These are phyloP conservation scores for Penicillium canescens DNA, from an alignment of 495 filamentous ascomycete species.

Conservation along the genomic window DNA sequence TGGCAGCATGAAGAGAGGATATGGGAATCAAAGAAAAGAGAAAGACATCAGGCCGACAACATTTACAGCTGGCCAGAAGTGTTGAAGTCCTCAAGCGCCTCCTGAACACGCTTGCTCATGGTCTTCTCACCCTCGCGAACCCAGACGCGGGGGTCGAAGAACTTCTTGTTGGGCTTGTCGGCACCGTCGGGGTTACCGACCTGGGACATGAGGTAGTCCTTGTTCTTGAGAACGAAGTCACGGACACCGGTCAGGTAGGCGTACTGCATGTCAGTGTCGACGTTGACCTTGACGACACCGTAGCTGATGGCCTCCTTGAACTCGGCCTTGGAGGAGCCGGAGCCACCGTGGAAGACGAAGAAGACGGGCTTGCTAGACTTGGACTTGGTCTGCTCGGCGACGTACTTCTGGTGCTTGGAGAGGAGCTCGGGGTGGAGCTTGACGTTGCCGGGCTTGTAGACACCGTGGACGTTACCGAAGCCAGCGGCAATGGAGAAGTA, in stretches of 20 bases:
- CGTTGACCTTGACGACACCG: slow-evolving; percentile 94
- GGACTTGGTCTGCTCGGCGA: slow-evolving; percentile 68
- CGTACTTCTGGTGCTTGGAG: slow-evolving; percentile 88
- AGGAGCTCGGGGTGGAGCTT: slow-evolving; percentile 92
- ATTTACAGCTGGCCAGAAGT: slow-evolving; percentile 80
- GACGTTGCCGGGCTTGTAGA: slow-evolving; percentile 99
- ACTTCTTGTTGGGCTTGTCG: slow-evolving; percentile 99
- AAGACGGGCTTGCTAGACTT: slow-evolving; percentile 88
- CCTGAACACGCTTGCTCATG: slow-evolving; percentile 79
- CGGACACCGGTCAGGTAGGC: slow-evolving; percentile 89
- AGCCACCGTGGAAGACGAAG: slow-evolving; percentile 99
- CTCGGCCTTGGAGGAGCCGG: slow-evolving; percentile 85
- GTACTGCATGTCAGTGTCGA: slow-evolving; percentile 74
- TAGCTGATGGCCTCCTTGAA: slow-evolving; percentile 83
- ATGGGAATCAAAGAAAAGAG: slow-evolving; percentile 8
- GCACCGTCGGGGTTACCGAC: slow-evolving; percentile 95
- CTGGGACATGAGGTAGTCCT: slow-evolving; percentile 83
- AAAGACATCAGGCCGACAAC: slow-evolving; percentile 3
- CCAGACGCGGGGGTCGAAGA: slow-evolving; percentile 76
- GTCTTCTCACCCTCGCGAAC: slow-evolving; percentile 97
- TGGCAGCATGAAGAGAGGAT: slow-evolving; percentile 18
- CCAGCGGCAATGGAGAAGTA: slow-evolving; percentile 98
- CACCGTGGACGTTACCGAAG: slow-evolving; percentile 98
- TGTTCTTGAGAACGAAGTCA: slow-evolving; percentile 90
- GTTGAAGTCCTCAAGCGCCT: slow-evolving; percentile 90